Evolutionary conservation across 2,329 filamentous ascomycete species (phyloP).

Genomic region (Aspergillus sp.): DNA sequence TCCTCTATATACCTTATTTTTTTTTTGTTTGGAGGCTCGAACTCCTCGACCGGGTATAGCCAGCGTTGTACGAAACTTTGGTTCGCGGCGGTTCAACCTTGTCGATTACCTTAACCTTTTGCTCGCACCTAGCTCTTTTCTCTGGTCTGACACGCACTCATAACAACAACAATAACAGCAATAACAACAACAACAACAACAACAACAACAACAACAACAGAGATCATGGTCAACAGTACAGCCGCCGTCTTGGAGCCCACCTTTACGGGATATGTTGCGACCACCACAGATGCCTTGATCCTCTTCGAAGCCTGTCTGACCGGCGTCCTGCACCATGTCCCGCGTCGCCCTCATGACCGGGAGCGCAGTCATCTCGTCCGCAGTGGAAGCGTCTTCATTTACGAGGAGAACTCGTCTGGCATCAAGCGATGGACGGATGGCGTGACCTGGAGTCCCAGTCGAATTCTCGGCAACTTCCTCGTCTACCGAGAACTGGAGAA

Average conservation of each 20-base stretch:
- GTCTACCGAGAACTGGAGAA: conserved; percentile 77
- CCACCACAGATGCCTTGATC: conserved; percentile 67
- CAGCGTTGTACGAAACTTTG: conserved; percentile 12
- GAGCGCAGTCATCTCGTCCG: conserved; percentile 70
- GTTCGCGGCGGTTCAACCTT: conserved; percentile 15
- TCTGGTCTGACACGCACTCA: neutral
- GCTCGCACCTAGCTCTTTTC: conserved; percentile 13
- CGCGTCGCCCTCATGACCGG: conserved; percentile 77
- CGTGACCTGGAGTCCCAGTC: conserved; percentile 81
- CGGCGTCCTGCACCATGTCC: conserved; percentile 66
- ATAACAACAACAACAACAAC: neutral
- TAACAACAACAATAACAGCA: neutral
- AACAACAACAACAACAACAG: conserved; percentile 1
- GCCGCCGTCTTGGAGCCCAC: conserved; percentile 54
- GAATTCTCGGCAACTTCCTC: conserved; percentile 76
- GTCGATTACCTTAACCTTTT: conserved; percentile 11
- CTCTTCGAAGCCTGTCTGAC: conserved; percentile 72
- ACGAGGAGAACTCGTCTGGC: conserved; percentile 81
- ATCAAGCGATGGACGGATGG: conserved; percentile 96
- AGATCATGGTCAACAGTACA: conserved; percentile 37
- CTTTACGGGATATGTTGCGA: conserved; percentile 60
- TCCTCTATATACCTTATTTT: too few species aligned
- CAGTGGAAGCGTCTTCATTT: conserved; percentile 83
- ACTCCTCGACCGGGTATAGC: neutral
- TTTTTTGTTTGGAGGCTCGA: neutral